Evolutionary conservation across 495 filamentous ascomycete species (phyloP).

Genomic region (Tuber microsphaerosporum): DNA sequence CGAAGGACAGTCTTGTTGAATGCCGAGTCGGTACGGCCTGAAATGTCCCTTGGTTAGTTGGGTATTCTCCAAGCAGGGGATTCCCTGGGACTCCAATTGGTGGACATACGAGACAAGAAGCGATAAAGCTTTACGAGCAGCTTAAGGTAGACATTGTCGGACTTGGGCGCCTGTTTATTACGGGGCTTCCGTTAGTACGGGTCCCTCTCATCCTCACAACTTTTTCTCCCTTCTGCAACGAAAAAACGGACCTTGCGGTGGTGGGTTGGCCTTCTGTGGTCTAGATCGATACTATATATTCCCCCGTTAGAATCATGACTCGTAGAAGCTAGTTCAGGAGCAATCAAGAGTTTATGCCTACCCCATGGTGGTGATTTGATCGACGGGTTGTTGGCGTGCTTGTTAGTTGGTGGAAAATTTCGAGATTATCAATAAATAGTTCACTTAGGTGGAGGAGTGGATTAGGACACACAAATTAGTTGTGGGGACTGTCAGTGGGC

Average conservation of each 20-base stretch:
- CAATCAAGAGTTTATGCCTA: constrained; percentile 27
- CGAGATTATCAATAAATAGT: constrained; percentile 27
- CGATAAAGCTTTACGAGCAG: constrained; percentile 97
- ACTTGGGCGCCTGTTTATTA: constrained; percentile 85
- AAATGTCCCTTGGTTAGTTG: constrained; percentile 7
- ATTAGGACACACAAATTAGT: constrained; percentile 17
- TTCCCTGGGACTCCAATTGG: constrained; percentile 12
- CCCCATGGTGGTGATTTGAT: constrained; percentile 37
- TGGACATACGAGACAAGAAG: constrained; percentile 86
- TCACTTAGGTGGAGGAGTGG: constrained; percentile 20
- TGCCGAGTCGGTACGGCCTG: constrained; percentile 87
- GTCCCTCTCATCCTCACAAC: constrained; percentile 29
- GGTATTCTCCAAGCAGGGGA: background rate
- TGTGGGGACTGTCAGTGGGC: constrained; percentile 23
- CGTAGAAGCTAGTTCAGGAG: background rate
- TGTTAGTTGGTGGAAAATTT: constrained; percentile 31
- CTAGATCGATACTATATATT: constrained; percentile 56
- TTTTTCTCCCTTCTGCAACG: background rate
- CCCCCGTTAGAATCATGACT: constrained; percentile 11
- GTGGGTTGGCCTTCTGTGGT: constrained; percentile 43
- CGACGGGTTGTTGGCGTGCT: constrained; percentile 25
- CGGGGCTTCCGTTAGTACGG: constrained; percentile 45
- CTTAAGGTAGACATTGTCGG: constrained; percentile 95
- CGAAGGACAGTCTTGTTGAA: constrained; percentile 98
- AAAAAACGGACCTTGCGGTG: constrained; percentile 39